Conservation (phyloP, 2,329 filamentous ascomycete genomes). For the Diaporthe caulivora region DNA sequence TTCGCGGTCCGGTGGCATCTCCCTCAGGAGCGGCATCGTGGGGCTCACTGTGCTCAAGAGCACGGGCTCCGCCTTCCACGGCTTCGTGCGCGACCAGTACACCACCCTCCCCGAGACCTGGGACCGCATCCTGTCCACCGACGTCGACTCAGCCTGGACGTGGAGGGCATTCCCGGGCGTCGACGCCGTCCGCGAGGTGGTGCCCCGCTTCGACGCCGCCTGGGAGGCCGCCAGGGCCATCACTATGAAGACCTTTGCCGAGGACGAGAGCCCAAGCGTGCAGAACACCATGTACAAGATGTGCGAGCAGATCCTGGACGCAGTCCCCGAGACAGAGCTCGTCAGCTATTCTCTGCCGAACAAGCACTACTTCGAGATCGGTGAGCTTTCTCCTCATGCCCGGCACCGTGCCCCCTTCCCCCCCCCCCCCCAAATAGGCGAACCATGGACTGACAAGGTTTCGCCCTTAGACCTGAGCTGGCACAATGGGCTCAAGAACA, state of each 20-base stretch:
- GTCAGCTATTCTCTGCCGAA: constrained; percentile 92
- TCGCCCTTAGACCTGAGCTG: constrained; percentile 82
- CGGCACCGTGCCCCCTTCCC: neutral
- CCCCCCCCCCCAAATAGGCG: neutral
- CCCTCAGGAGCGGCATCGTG: constrained; percentile 81
- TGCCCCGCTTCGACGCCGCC: constrained; percentile 80
- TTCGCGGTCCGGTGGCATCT: constrained; percentile 76
- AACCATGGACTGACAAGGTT: constrained; percentile 12
- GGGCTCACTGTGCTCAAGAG: constrained; percentile 93
- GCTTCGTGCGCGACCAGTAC: constrained; percentile 93
- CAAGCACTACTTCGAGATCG: constrained; percentile 99
- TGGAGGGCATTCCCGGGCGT: constrained; percentile 81
- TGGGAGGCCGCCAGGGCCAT: constrained; percentile 84
- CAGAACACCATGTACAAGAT: constrained; percentile 99
- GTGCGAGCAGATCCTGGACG: constrained; percentile 85
- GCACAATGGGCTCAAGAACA: constrained; percentile 97
- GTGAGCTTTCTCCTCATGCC: constrained; percentile 58
- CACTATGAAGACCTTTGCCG: constrained; percentile 91
- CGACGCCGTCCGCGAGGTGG: constrained; percentile 73
- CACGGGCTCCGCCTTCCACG: constrained; percentile 95
- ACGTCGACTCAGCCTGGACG: constrained; percentile 87
- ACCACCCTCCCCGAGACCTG: constrained; percentile 91
- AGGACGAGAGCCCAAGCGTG: constrained; percentile 91
- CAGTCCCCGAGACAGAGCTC: constrained; percentile 76
- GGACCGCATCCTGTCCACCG: constrained; percentile 95